phyloP scores from a whole-genome alignment of 495 filamentous ascomycete genomes.

The Penicillium lagena region DNA sequence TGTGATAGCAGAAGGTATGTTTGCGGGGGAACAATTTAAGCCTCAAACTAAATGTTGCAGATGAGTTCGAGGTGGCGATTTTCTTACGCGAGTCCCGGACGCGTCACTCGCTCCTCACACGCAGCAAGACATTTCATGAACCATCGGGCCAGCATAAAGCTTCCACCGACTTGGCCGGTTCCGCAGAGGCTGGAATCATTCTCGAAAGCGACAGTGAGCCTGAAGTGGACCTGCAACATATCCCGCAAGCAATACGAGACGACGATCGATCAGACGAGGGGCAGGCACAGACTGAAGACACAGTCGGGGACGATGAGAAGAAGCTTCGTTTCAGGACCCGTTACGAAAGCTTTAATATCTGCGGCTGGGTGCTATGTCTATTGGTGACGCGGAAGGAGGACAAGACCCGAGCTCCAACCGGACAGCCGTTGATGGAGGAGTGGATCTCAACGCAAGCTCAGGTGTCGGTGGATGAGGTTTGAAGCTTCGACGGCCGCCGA shows the following conservation, averaged over 20 bases:
- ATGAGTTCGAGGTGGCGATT: constrained; percentile 91
- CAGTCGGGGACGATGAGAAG: constrained; percentile 62
- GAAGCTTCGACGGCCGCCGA: background rate
- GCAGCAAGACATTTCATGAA: constrained; percentile 65
- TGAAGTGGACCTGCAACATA: constrained; percentile 26
- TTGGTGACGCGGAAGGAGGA: constrained; percentile 70
- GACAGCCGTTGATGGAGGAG: constrained; percentile 85
- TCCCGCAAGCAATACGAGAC: constrained; percentile 20
- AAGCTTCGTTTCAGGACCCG: constrained; percentile 76
- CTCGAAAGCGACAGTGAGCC: constrained; percentile 36
- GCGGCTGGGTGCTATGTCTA: constrained; percentile 83
- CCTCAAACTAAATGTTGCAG: constrained; percentile 31
- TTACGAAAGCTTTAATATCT: constrained; percentile 94
- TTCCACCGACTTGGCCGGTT: constrained; percentile 43
- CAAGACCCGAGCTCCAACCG: constrained; percentile 25
- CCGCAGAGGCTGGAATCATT: constrained; percentile 29
- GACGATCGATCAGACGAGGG: background rate
- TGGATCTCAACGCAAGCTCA: constrained; percentile 74
- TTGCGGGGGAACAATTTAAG: background rate
- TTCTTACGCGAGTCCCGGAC: constrained; percentile 85
- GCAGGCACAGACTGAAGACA: constrained; percentile 8
- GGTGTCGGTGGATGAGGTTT: constrained; percentile 40
- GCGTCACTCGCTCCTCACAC: constrained; percentile 82
- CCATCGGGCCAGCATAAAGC: constrained; percentile 43
- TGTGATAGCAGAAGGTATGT: constrained; percentile 70